These are phyloP conservation scores for Dothistroma pini DNA, from an alignment of 2,329 filamentous ascomycete genomes.

Conservation along the genomic window DNA sequence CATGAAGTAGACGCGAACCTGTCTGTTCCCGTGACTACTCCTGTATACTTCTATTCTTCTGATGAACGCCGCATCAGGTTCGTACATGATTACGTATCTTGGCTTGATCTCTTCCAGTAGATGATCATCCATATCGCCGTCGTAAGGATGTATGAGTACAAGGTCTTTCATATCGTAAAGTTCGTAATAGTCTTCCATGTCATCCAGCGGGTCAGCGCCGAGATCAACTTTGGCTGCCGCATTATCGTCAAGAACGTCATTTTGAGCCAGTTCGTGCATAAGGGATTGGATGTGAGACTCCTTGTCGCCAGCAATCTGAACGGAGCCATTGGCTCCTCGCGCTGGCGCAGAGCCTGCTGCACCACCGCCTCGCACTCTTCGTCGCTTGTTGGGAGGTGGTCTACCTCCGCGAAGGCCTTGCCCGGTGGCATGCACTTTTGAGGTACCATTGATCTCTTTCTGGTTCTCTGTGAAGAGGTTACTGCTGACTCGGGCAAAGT, in stretches of 20 bases:
- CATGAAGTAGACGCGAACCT: slow-evolving; percentile 91
- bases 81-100: slow-evolving; percentile 97
- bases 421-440: slow-evolving; percentile 37
- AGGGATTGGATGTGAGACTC: slow-evolving; percentile 77
- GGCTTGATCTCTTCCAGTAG: slow-evolving; percentile 93
- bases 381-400: slow-evolving; percentile 77
- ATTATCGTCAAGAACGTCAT: slow-evolving; percentile 63
- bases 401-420: slow-evolving; percentile 50
- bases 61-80: slow-evolving; percentile 92
- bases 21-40: slow-evolving; percentile 84
- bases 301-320: slow-evolving; percentile 76
- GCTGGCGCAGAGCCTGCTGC: slow-evolving; percentile 54
- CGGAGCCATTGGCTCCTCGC: slow-evolving; percentile 68
- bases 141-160: slow-evolving; percentile 86
- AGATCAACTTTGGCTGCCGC: slow-evolving; percentile 67
- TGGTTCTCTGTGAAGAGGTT: slow-evolving; percentile 76
- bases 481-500: slow-evolving; percentile 80
- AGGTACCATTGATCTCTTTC: slow-evolving; percentile 65
- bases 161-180: slow-evolving; percentile 89
- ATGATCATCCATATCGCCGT: slow-evolving; percentile 93
- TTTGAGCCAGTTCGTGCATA: slow-evolving; percentile 78
- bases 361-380: slow-evolving; percentile 77
- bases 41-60: slow-evolving; percentile 92
- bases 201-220: slow-evolving; percentile 72
- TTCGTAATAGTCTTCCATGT: slow-evolving; percentile 90